Base-by-base conservation (phyloP, 768 basidiomycete species). In the Pulveroboletus sp. region DNA sequence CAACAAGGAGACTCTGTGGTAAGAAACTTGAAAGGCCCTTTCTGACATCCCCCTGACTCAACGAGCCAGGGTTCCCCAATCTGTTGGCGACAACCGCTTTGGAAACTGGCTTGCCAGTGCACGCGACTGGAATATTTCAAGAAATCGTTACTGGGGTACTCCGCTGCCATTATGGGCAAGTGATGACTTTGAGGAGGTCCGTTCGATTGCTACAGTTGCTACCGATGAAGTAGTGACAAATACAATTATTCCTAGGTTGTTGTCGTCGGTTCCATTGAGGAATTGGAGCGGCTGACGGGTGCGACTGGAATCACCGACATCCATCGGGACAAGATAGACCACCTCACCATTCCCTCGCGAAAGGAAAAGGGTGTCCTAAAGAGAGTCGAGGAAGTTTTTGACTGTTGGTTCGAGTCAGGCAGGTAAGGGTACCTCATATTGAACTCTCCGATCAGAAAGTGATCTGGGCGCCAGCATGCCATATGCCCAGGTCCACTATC, bases 341-440 rank as follows among this genome's bases (percentile, higher is more conserved):
- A 91, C 64, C 89, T 99, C 72, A 94, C 91, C 43, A 97, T 98
- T 61, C 96, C 95, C 9, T 96, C 93, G 17, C 74, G 84, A 64
- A 71, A 81, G 66, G 95, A 94, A 46, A 94, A 91, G 60, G 95
- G 95, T 14, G 69, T 70, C 10, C 72, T 99, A 21, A 89, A 79
- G 69, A 84, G 96, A 43, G 78, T 97, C n/a, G 91, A 96, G 52
- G 96, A 98, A 68, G 93, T 99, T 33, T 98, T 99, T 64, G 96
- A 99, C 65, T 99, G 96, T 63, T 99, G 96, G 96, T 99, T 99
- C 64, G 96, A 99, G 72, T 98, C 95, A 5, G 96, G 96, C 73
- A 93, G 89, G 93, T 93, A 57, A 54, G 80, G 59, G 8, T 10
- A 3, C 8, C 15, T 49, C 33, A 4, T 24, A 26, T 40, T 6